Evolutionary conservation across 306 rosid genomes (phyloP).

Genomic region (Luffa acutangula): DNA sequence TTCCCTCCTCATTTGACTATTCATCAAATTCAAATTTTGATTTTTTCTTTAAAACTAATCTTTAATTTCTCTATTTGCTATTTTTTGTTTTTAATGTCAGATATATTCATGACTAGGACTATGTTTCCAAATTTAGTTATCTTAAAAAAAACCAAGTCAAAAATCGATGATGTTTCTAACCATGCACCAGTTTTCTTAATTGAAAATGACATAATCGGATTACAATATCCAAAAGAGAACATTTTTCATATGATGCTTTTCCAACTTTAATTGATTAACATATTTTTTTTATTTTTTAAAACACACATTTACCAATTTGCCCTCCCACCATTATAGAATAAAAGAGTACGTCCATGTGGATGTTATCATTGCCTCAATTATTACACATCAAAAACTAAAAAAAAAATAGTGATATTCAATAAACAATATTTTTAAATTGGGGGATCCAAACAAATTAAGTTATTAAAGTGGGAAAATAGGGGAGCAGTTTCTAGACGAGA

Average conservation of each 20-base stretch:
- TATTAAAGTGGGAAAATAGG: neutral
- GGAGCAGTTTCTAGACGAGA: neutral
- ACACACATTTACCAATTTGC: neutral
- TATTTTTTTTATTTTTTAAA: neutral
- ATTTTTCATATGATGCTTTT: neutral
- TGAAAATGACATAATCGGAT: neutral
- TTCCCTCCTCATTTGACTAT: neutral
- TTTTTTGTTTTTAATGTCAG: neutral
- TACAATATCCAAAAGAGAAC: neutral
- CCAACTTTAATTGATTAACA: neutral
- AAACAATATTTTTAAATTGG: neutral
- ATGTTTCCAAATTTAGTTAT: neutral
- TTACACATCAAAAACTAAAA: neutral
- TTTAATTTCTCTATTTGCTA: neutral
- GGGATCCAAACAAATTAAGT: neutral
- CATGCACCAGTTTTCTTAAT: neutral
- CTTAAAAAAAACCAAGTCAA: neutral
- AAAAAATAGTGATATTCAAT: neutral
- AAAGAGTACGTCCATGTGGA: neutral
- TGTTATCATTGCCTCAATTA: constrained; percentile 4
- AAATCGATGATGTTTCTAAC: neutral
- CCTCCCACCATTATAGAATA: neutral
- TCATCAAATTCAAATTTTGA: neutral
- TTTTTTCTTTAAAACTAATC: neutral
- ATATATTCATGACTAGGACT: neutral